Conservation (phyloP, 495 filamentous ascomycete species). For the Cercophora scortea region DNA sequence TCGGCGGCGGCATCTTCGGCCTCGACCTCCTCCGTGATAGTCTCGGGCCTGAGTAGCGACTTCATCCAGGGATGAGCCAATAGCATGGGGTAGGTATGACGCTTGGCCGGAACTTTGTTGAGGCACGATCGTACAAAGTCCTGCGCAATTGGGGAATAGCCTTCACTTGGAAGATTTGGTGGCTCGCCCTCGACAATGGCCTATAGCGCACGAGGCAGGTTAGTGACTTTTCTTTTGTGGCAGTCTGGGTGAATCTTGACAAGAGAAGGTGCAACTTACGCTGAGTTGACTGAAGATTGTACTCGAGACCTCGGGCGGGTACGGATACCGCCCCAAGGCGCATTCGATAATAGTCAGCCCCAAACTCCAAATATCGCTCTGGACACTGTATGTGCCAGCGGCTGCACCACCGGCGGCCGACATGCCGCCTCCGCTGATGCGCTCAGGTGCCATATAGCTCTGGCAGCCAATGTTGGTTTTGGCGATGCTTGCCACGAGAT, state of each 20-base stretch:
- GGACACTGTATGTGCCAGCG: constrained; percentile 90
- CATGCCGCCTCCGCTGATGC: constrained; percentile 80
- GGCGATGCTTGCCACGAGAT: constrained; percentile 92
- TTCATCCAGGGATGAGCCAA: constrained; percentile 84
- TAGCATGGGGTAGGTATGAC: constrained; percentile 85
- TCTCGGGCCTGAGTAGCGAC: constrained; percentile 70
- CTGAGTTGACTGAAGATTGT: constrained; percentile 98
- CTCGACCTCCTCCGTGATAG: constrained; percentile 69
- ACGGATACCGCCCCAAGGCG: constrained; percentile 90
- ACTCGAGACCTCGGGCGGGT: constrained; percentile 95
- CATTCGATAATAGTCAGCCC: constrained; percentile 95
- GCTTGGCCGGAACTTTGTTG: constrained; percentile 83
- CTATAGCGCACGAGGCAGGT: constrained; percentile 36
- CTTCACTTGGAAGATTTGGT: constrained; percentile 69
- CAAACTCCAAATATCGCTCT: constrained; percentile 96
- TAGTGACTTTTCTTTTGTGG: neutral
- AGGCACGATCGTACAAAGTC: constrained; percentile 86
- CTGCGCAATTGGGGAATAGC: constrained; percentile 70
- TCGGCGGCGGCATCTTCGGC: constrained; percentile 42
- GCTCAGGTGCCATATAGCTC: constrained; percentile 98
- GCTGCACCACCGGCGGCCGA: constrained; percentile 61
- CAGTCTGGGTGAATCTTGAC: neutral
- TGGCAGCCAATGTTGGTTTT: constrained; percentile 99
- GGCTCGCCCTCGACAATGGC: constrained; percentile 96
- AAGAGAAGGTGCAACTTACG: constrained; percentile 49